Base-by-base conservation (phyloP, 352 stramenopile genomes). In the Pythium monospermum region DNA sequence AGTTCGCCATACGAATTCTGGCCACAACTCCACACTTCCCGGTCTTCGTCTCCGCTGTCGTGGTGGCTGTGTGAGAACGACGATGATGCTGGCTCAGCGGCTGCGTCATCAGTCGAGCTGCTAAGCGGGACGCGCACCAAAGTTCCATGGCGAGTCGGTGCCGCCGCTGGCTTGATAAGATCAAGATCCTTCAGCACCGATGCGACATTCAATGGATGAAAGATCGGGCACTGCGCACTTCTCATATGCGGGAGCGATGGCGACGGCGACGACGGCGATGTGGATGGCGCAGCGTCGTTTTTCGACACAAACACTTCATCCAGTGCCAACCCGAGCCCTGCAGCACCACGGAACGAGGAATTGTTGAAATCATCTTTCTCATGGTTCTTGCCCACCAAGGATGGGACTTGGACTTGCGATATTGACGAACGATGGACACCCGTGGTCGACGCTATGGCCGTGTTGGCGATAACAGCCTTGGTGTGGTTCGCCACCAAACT, bases 1-100 rank as follows among this genome's bases (percentile, higher is more conserved):
- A 98, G 73, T 48, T 97, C 91, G 18, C 91, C 91, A 49, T 98
- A 98, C 18, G 85, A 96, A 43, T 98, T 98, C 58, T 98, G 91
- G 2, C 91, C 91, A 64, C 90, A 97, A 36, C 83, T 96, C 90
- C 91, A 98, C 3, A 97, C 89, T 68, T 96, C 84, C 15, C 69
- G 73, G 21, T 93, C 75, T 22, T 91, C 81, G 6, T 66, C 63
- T 6, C 73, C 63, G 10, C 75, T 64, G 7, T 79, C 60, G 16
- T 41, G 57, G 11, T 50, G 35, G 1, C 46, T 39, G 12, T 55
- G 58, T 19, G 36, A 11, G 31, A 7, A 31, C 36, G 3, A 47
- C 21, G 37, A n/a, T 48, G 41, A 39, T 30, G 11, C 25, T 18
- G 2, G 7, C 45, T 59, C 15, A n/a, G 18, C 3, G 43, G n/a